Evolutionary conservation across 306 rosid species (phyloP).

Genomic region (Betula pendula): DNA sequence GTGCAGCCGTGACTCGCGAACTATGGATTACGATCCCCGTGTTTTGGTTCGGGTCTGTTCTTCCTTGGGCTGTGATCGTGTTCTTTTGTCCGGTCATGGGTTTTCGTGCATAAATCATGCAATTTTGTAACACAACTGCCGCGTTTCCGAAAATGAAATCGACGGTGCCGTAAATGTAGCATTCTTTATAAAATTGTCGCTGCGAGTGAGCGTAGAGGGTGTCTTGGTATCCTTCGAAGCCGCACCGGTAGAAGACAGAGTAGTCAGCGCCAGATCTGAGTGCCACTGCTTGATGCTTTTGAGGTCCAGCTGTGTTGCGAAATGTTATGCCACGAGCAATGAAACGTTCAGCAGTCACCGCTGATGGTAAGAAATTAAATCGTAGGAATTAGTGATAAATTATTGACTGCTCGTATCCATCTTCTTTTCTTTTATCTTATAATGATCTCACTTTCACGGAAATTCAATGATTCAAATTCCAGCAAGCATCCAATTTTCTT

Average conservation of each 20-base stretch:
- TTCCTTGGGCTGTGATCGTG: slow-evolving; percentile 53
- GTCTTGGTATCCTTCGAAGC: slow-evolving; percentile 64
- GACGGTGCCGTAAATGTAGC: slow-evolving; percentile 53
- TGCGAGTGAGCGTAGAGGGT: slow-evolving; percentile 60
- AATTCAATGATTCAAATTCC: no score
- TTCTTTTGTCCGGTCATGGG: slow-evolving; percentile 44
- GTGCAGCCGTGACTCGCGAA: slow-evolving; percentile 44
- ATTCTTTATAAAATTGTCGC: slow-evolving; percentile 58
- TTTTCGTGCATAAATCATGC: slow-evolving; percentile 22
- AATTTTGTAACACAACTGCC: slow-evolving; percentile 45
- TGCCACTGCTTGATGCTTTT: slow-evolving; percentile 66
- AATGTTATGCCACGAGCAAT: slow-evolving; percentile 56
- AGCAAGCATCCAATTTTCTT: no score
- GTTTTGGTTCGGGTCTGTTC: slow-evolving; percentile 50
- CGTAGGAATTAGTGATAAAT: background rate
- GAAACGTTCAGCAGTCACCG: slow-evolving; percentile 51
- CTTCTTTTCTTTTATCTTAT: no score
- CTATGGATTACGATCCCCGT: slow-evolving; percentile 50
- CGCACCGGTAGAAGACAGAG: slow-evolving; percentile 53
- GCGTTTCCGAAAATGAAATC: slow-evolving; percentile 69
- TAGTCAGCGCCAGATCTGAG: slow-evolving; percentile 51
- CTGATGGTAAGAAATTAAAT: slow-evolving; percentile 25
- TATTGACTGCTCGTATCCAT: no score
- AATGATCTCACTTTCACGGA: no score
- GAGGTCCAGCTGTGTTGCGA: slow-evolving; percentile 55